Conservation (phyloP, 2,329 filamentous ascomycete genomes). For the Monosporascus cannonballus region DNA sequence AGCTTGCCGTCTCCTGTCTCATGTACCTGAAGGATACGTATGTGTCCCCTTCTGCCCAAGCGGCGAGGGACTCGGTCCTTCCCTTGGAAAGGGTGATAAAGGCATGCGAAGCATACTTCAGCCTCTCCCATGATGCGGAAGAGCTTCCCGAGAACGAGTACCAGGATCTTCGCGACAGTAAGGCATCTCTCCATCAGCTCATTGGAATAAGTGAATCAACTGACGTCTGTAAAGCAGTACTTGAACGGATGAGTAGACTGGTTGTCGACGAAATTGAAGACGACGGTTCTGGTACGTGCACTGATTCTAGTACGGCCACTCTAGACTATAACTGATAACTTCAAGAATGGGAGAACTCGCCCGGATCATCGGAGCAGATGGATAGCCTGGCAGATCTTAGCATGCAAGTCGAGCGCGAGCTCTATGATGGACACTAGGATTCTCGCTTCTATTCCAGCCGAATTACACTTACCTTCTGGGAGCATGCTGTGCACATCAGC, state of each 20-base stretch:
- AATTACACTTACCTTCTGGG: not conserved
- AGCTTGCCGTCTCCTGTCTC: conserved; percentile 40
- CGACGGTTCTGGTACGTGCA: conserved; percentile 52
- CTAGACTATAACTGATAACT: conserved; percentile 30
- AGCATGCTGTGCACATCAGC: not conserved
- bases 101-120: conserved; percentile 36
- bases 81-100: conserved; percentile 37
- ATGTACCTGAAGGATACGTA: conserved; percentile 41
- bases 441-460: conserved; percentile 2
- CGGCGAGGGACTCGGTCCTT: conserved; percentile 36
- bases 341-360: conserved; percentile 51
- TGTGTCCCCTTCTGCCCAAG: conserved; percentile 33
- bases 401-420: conserved; percentile 35
- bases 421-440: conserved; percentile 27
- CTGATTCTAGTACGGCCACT: conserved; percentile 30
- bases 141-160: conserved; percentile 29
- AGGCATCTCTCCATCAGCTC: conserved; percentile 9
- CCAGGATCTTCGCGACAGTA: conserved; percentile 30
- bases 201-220: not conserved
- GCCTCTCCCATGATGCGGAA: conserved; percentile 24
- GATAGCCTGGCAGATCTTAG: conserved; percentile 43
- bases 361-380: conserved; percentile 48
- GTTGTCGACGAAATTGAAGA: conserved; percentile 53
- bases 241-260: conserved; percentile 46
- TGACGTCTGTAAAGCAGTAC: conserved; percentile 29